phyloP scores from a whole-genome alignment of 108 stramenopile species.

The Conticribra weissflogii region DNA sequence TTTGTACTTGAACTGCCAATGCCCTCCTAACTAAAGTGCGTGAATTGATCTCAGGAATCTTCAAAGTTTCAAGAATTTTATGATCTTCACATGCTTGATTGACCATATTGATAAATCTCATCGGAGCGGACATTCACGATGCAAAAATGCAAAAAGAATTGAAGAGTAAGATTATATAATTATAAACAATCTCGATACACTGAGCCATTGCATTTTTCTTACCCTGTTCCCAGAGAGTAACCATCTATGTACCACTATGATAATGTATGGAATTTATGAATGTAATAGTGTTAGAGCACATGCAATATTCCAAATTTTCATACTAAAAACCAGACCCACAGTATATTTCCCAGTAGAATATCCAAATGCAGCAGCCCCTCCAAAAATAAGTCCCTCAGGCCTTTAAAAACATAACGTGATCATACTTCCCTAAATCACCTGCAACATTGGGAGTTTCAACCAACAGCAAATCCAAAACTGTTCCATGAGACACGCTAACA shows the following conservation, averaged over 20 bases:
- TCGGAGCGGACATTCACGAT: no score
- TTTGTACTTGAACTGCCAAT: no score
- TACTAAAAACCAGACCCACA: background rate
- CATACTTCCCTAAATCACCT: conserved; percentile 4
- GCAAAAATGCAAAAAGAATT: no score
- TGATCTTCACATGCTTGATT: no score
- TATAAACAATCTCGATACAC: no score
- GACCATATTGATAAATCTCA: no score
- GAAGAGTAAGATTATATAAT: no score
- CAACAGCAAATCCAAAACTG: conserved; percentile 5
- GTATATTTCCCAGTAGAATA: conserved; percentile 5
- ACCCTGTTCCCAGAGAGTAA: background rate
- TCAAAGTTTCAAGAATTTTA: no score
- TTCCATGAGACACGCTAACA: conserved; percentile 5
- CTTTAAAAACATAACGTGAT: conserved; percentile 19
- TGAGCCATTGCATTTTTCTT: background rate
- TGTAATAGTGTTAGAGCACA: background rate
- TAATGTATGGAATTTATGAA: background rate
- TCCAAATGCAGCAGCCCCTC: conserved; percentile 14
- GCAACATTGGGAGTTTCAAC: background rate
- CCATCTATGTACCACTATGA: background rate
- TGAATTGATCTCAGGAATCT: no score
- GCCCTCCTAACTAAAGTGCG: no score
- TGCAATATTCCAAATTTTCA: background rate
- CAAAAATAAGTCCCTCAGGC: conserved; percentile 5